A percentile compares a stretch with the other conserved stretches of the same genome.
These are phyloP conservation scores for Ceratobasidium sp. DNA, from an alignment of 1,284 basidiomycete species.

Conservation along the genomic window DNA sequence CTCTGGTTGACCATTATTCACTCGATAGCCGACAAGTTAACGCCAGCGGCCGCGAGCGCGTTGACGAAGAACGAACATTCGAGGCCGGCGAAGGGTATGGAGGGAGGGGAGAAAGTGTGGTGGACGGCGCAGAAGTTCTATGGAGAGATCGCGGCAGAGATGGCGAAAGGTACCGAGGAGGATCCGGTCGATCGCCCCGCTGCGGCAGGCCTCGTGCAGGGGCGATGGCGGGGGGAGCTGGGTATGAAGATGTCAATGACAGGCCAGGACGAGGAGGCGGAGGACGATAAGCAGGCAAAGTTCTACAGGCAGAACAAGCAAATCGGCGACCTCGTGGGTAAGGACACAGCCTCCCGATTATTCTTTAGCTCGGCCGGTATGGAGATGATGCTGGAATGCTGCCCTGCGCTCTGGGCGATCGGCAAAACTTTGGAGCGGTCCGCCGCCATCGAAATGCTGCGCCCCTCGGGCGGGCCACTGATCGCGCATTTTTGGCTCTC, in stretches of 20 bases:
- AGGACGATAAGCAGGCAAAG: not conserved
- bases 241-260: slow-evolving; percentile 1
- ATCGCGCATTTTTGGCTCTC: not conserved
- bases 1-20: not conserved
- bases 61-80: not conserved
- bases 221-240: not conserved
- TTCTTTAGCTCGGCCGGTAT: slow-evolving; percentile 4
- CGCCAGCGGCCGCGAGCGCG: not conserved
- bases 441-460: not conserved
- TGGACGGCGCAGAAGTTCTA: not conserved
- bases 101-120: not conserved
- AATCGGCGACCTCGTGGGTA: not conserved
- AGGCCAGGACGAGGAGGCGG: not conserved
- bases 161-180: not conserved
- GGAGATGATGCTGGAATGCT: slow-evolving; percentile 3
- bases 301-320: not conserved
- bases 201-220: not conserved
- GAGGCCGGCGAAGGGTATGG: slow-evolving; percentile 9
- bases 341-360: not conserved
- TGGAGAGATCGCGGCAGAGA: not conserved
- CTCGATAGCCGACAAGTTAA: not conserved
- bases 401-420: not conserved
- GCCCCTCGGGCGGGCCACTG: not conserved
- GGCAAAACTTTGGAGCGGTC: not conserved
- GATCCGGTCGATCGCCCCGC: not conserved